phyloP scores from a whole-genome alignment of 129 eudicot species.

The Gnaphalium uliginosum region DNA sequence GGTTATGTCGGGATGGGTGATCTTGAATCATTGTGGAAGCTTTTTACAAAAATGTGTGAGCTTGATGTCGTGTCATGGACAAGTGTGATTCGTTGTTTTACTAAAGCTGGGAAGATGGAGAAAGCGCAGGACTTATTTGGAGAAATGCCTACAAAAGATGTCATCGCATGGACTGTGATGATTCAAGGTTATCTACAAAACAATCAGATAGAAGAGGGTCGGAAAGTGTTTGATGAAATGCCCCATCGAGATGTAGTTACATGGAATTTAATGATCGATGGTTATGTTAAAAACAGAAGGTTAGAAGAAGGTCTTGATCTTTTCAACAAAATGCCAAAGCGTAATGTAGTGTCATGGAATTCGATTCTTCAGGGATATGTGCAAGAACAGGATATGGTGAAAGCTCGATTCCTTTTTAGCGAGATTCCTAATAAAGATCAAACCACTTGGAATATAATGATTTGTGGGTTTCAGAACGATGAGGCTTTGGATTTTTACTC shows the following conservation, averaged over 20 bases:
- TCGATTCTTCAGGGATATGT: constrained; percentile 58
- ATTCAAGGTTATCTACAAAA: constrained; percentile 42
- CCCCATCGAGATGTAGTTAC: constrained; percentile 50
- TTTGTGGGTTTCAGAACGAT: constrained; percentile 53
- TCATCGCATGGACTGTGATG: constrained; percentile 53
- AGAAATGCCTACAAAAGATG: constrained; percentile 48
- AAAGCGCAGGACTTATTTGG: constrained; percentile 44
- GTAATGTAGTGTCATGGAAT: constrained; percentile 65
- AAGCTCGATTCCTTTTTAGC: constrained; percentile 43
- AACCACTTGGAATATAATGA: constrained; percentile 71
- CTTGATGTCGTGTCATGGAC: constrained; percentile 79
- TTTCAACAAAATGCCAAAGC: constrained; percentile 57
- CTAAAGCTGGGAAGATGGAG: constrained; percentile 42
- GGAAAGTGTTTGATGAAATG: constrained; percentile 43
- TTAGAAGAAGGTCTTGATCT: constrained; percentile 50
- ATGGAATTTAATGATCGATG: constrained; percentile 73
- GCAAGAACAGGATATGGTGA: constrained; percentile 42
- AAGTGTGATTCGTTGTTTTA: constrained; percentile 42
- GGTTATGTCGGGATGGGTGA: constrained; percentile 58
- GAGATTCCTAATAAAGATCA: constrained; percentile 48
- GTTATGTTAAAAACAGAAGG: constrained; percentile 42
- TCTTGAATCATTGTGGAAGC: constrained; percentile 41
- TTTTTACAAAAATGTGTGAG: constrained; percentile 44
- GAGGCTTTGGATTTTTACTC: constrained; percentile 47
- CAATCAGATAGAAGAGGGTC: constrained; percentile 41